These are phyloP conservation scores for Hemisphaericaspora subhashii DNA, from an alignment of 1,139 yeast species.

Conservation along the genomic window DNA sequence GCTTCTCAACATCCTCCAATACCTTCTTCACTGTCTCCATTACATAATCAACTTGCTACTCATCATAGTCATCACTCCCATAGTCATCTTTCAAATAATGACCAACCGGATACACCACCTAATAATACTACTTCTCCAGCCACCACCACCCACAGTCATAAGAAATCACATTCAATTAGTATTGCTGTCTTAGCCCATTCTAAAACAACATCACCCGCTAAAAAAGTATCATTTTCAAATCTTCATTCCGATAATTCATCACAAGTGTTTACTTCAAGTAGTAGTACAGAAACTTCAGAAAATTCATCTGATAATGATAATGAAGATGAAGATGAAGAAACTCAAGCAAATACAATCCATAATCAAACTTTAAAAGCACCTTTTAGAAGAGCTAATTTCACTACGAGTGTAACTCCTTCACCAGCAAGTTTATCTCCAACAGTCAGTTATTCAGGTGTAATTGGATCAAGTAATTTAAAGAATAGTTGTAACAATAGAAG, in stretches of 20 bases:
- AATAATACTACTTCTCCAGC: background rate
- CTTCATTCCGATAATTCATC: conserved; percentile 14
- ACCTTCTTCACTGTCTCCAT: conserved; percentile 1
- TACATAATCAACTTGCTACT: background rate
- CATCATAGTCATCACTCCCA: background rate
- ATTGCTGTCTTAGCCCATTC: conserved; percentile 14
- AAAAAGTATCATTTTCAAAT: conserved; percentile 17
- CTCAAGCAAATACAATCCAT: conserved; percentile 3
- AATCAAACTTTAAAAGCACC: background rate
- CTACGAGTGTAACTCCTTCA: conserved; percentile 14
- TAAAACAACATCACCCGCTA: conserved; percentile 5
- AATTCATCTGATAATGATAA: conserved; percentile 11
- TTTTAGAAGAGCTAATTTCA: conserved; percentile 8
- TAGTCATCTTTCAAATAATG: too few species aligned
- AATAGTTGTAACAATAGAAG: background rate
- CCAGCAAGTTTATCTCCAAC: conserved; percentile 14
- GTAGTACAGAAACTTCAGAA: conserved; percentile 7
- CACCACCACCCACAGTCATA: conserved; percentile 3
- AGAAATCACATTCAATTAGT: conserved; percentile 15
- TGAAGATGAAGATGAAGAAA: conserved; percentile 8
- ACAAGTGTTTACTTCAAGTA: conserved; percentile 10
- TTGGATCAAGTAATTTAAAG: background rate
- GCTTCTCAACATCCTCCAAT: conserved; percentile 5
- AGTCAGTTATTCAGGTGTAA: conserved; percentile 4
- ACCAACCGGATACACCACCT: too few species aligned